These are phyloP conservation scores for Wickerhamomyces queroliae DNA, from an alignment of 805 yeast genomes.

Conservation along the genomic window DNA sequence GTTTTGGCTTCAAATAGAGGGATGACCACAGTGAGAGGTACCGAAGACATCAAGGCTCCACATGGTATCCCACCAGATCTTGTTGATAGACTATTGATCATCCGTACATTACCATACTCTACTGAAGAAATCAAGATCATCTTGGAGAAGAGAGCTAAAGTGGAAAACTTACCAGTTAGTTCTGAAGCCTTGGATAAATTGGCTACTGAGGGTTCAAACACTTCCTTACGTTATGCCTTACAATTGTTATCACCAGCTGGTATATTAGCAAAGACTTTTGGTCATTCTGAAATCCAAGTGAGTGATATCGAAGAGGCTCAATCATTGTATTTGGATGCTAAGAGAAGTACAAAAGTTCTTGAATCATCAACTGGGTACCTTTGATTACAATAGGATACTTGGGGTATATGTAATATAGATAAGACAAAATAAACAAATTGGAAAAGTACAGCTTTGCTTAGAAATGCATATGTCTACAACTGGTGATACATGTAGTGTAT, in stretches of 20 bases:
- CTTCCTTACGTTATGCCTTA: slow-evolving; percentile 86
- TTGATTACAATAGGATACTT: slow-evolving; percentile 3
- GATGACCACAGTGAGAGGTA: slow-evolving; percentile 84
- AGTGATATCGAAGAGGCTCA: slow-evolving; percentile 83
- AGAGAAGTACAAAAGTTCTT: slow-evolving; percentile 69
- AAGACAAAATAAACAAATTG: no score
- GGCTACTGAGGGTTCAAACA: slow-evolving; percentile 66
- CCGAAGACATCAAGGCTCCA: slow-evolving; percentile 79
- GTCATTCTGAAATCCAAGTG: slow-evolving; percentile 61
- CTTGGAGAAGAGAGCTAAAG: slow-evolving; percentile 72
- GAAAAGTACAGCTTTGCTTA: neutral
- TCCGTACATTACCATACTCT: slow-evolving; percentile 85
- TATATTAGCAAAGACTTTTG: slow-evolving; percentile 67
- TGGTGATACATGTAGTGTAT: no score
- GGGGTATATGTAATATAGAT: slow-evolving; percentile 26
- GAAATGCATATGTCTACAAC: neutral
- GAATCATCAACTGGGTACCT: slow-evolving; percentile 16
- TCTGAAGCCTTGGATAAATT: slow-evolving; percentile 69
- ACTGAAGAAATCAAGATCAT: slow-evolving; percentile 78
- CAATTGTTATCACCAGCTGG: slow-evolving; percentile 91
- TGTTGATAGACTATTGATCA: slow-evolving; percentile 84
- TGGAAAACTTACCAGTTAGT: slow-evolving; percentile 65
- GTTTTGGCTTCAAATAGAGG: slow-evolving; percentile 96
- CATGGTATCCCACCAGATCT: slow-evolving; percentile 97
- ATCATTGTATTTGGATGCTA: slow-evolving; percentile 77